phyloP scores from a whole-genome alignment of 306 rosid genomes.

The Rosa chinensis region DNA sequence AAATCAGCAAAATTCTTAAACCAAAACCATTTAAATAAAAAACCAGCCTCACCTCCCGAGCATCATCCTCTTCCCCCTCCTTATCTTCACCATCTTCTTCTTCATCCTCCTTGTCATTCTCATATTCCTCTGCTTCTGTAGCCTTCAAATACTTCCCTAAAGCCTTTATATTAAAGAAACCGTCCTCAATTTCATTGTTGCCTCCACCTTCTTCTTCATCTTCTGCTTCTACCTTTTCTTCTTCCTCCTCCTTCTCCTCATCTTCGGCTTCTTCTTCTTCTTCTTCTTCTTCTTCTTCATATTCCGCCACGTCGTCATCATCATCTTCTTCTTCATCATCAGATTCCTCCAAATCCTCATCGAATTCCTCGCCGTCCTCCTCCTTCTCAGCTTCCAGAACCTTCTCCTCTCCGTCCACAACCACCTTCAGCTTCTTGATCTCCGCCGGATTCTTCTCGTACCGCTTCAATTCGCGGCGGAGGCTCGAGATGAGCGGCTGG shows the following conservation, averaged over 20 bases:
- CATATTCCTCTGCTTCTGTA: conserved; percentile 59
- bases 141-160: conserved; percentile 61
- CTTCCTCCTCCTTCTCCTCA: conserved; percentile 15
- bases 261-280: background rate
- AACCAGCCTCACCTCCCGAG: conserved; percentile 46
- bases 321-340: conserved; percentile 14
- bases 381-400: conserved; percentile 8
- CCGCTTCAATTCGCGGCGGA: conserved; percentile 69
- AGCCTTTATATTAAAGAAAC: conserved; percentile 67
- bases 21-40: background rate
- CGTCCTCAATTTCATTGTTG: conserved; percentile 57
- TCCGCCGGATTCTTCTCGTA: conserved; percentile 53
- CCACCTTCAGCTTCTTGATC: conserved; percentile 41
- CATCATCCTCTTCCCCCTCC: conserved; percentile 42
- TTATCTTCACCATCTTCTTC: conserved; percentile 34
- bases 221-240: background rate
- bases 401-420: conserved; percentile 28
- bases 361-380: conserved; percentile 44
- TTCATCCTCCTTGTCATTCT: conserved; percentile 6
- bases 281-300: conserved; percentile 7
- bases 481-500: conserved; percentile 59
- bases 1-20: background rate
- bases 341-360: conserved; percentile 39
- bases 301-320: conserved; percentile 14
- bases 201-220: background rate